These are phyloP conservation scores for Globisporangium cylindrosporum DNA, from an alignment of 352 stramenopile species.

Conservation along the genomic window DNA sequence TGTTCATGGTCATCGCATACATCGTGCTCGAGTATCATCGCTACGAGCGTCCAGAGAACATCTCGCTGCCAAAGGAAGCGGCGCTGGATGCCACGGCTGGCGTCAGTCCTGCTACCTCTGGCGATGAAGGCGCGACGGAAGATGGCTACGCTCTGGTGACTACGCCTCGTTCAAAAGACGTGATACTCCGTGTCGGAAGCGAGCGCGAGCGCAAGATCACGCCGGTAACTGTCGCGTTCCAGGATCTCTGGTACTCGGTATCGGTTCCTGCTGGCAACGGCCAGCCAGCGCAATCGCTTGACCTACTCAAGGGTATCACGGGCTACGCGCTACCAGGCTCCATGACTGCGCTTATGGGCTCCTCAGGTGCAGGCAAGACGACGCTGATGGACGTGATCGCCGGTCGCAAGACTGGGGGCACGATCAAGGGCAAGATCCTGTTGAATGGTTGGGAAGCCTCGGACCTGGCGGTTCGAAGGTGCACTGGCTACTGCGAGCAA, in stretches of 20 bases:
- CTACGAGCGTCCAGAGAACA: conserved; percentile 55
- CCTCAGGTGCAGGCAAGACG: conserved; percentile 87
- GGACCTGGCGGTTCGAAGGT: conserved; percentile 51
- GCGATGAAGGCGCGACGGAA: conserved; percentile 6
- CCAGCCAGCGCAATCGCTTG: conserved; percentile 27
- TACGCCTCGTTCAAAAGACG: conserved; percentile 24
- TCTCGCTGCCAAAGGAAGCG: conserved; percentile 27
- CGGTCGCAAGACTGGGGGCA: conserved; percentile 83
- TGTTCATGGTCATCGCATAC: conserved; percentile 53
- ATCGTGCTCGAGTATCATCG: conserved; percentile 58
- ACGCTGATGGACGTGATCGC: conserved; percentile 95
- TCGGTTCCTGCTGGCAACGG: conserved; percentile 29
- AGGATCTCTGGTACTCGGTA: conserved; percentile 63
- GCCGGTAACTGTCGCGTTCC: conserved; percentile 52
- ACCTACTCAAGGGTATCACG: conserved; percentile 59
- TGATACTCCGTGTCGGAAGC: conserved; percentile 30
- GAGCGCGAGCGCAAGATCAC: conserved; percentile 23
- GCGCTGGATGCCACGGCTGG: not conserved
- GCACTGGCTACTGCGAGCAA: conserved; percentile 76
- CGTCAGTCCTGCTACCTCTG: conserved; percentile 9
- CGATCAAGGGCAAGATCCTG: conserved; percentile 65
- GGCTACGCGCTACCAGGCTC: conserved; percentile 50
- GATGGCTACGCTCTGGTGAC: conserved; percentile 25
- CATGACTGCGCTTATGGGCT: conserved; percentile 74
- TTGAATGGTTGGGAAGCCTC: conserved; percentile 52